A percentile compares a stretch with the other conserved stretches of the same genome.
Evolutionary conservation across 1,284 basidiomycete genomes (phyloP).

Genomic region (Tilletia caries): DNA sequence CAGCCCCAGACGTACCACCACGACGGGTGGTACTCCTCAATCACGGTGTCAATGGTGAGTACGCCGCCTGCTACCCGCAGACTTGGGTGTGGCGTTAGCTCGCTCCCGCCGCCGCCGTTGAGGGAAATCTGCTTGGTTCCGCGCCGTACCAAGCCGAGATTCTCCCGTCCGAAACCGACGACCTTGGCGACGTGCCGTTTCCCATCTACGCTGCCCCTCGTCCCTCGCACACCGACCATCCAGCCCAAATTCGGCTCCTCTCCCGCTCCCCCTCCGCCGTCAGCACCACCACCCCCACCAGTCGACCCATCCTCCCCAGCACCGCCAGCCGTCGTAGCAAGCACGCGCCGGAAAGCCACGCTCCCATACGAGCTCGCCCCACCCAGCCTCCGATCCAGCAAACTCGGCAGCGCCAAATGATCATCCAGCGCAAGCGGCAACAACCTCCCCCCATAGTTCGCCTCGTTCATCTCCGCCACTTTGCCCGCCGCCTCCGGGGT

Average conservation of each 20-base stretch:
- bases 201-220: slow-evolving; percentile 66
- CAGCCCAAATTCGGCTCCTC: slow-evolving; percentile 59
- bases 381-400: slow-evolving; percentile 37
- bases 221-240: slow-evolving; percentile 84
- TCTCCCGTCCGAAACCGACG: slow-evolving; percentile 75
- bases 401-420: slow-evolving; percentile 26
- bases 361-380: slow-evolving; percentile 37
- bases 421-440: slow-evolving; percentile 34
- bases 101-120: neutral
- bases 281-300: slow-evolving; percentile 3
- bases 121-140: slow-evolving; percentile 8
- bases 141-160: slow-evolving; percentile 52
- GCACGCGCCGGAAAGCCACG: slow-evolving; percentile 35
- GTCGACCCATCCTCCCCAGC: slow-evolving; percentile 12
- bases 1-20: slow-evolving; percentile 45
- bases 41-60: slow-evolving; percentile 76
- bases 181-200: slow-evolving; percentile 72
- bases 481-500: slow-evolving; percentile 54
- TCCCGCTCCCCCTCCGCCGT: neutral
- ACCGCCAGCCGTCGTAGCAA: slow-evolving; percentile 15
- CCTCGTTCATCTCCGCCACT: slow-evolving; percentile 22
- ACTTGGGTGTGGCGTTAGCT: neutral
- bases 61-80: slow-evolving; percentile 62
- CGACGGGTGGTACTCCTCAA: slow-evolving; percentile 75
- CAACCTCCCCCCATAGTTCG: slow-evolving; percentile 21